phyloP scores from a whole-genome alignment of 768 basidiomycete genomes.

The Tricholoma flavovirens region DNA sequence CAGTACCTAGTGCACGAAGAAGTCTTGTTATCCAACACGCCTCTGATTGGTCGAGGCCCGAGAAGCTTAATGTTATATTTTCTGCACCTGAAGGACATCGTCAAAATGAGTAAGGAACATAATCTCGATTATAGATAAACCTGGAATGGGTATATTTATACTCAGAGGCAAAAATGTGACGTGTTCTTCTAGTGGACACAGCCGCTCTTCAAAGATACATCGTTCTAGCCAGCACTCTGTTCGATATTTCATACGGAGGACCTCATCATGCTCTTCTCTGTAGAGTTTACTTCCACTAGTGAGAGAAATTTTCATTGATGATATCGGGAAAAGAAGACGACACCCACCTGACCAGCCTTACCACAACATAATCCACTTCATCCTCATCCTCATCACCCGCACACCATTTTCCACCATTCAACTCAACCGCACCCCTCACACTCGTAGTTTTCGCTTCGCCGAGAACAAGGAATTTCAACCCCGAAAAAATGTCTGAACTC shows the following conservation, averaged over 20 bases:
- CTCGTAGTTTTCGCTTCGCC: conserved; percentile 59
- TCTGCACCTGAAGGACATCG: conserved; percentile 42
- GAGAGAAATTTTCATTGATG: not conserved
- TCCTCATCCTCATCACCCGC: conserved; percentile 39
- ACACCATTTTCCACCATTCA: conserved; percentile 46
- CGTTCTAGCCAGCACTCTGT: conserved; percentile 95
- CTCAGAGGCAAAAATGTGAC: conserved; percentile 64
- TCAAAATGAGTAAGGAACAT: not conserved
- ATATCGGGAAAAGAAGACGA: not conserved
- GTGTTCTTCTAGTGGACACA: conserved; percentile 64
- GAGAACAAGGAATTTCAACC: conserved; percentile 50
- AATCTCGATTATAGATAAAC: conserved; percentile 28
- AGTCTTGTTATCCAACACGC: conserved; percentile 61
- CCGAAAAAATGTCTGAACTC: conserved; percentile 42
- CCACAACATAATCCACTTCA: conserved; percentile 59
- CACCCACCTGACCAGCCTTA: conserved; percentile 66
- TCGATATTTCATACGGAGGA: conserved; percentile 51
- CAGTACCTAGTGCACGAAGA: conserved; percentile 59
- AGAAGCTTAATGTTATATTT: conserved; percentile 55
- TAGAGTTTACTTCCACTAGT: conserved; percentile 67
- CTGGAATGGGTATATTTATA: conserved; percentile 51
- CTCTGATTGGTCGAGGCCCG: conserved; percentile 71
- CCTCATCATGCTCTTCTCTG: conserved; percentile 45
- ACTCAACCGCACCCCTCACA: conserved; percentile 57
- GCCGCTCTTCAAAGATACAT: conserved; percentile 70